A percentile compares a stretch with the other conserved stretches of the same genome.
Conservation (phyloP, 2,329 filamentous ascomycete species). For the Aspergillus ochraceoroseus region DNA sequence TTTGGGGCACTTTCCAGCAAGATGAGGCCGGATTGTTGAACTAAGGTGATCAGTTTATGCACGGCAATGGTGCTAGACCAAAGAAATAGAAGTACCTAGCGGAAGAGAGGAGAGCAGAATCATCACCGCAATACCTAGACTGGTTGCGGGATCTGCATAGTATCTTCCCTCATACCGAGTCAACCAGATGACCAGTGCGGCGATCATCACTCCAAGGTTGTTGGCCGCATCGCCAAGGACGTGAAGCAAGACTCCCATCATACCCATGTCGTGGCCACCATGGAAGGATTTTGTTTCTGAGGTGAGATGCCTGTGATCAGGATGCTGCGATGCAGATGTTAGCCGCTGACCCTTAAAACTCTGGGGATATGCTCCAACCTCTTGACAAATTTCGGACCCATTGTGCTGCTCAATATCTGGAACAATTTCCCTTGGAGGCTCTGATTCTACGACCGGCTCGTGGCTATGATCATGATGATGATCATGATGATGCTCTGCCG, state of each 20-base stretch:
- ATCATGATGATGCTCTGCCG: slow-evolving; percentile 10
- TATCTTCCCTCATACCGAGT: slow-evolving; percentile 54
- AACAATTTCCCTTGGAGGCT: not conserved
- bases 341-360: not conserved
- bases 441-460: slow-evolving; percentile 1
- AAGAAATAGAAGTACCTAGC: slow-evolving; percentile 10
- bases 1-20: slow-evolving; percentile 62
- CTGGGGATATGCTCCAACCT: not conserved
- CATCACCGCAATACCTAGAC: slow-evolving; percentile 67
- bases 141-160: slow-evolving; percentile 67
- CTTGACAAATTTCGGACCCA: not conserved
- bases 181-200: slow-evolving; percentile 66
- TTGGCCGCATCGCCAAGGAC: slow-evolving; percentile 69
- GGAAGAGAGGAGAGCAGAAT: slow-evolving; percentile 58
- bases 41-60: slow-evolving; percentile 14
- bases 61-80: too few relatives aligned
- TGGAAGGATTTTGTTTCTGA: slow-evolving; percentile 29
- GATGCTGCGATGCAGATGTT: slow-evolving; percentile 18
- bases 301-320: slow-evolving; percentile 25
- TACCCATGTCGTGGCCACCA: slow-evolving; percentile 59
- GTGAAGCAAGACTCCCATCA: slow-evolving; percentile 66
- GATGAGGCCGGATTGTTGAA: slow-evolving; percentile 51
- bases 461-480: slow-evolving; percentile 22
- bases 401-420: slow-evolving; percentile 1
- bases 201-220: slow-evolving; percentile 69